Base-by-base conservation (phyloP, 1,284 basidiomycete genomes). In the Cutaneotrichosporon arboriforme region DNA sequence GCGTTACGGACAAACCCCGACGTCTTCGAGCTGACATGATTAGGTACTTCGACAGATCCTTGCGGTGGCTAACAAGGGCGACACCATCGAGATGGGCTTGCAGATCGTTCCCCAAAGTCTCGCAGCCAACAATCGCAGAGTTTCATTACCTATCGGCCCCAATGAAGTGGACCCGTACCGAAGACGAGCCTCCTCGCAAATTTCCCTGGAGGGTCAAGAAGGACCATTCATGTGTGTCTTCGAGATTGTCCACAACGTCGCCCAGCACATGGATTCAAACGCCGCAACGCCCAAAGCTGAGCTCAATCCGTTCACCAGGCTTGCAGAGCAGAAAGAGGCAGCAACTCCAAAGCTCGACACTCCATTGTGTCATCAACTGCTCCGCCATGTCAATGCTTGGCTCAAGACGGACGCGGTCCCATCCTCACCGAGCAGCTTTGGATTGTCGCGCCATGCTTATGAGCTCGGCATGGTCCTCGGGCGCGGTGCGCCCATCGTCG, bases 11-110 rank as follows among this genome's bases (percentile, higher is more conserved):
- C n/a, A n/a, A n/a, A n/a, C 1, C 13, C 3, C 12, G 9, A 8
- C 9, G 8, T 12, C 22, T 8, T 15, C 21, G 14, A 13, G 18
- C 18, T 20, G 8, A 18, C 37, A 10, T 31, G 12, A 26, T 26
- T 9, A 96, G 90, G 80, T 93, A 52, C 73, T 92, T 41, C 86
- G 90, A 18, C 91, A 93, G 78, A 80, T 94, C 39, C 76, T 96
- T 31, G 77, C 78, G 33, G 83, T 84, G 26, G 79, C 88, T 4
- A 75, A 76, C 45, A 76, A 72, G 41, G 88, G 88, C 4, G 90
- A 93, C 65, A 85, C 86, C n/a, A 81, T 97, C 47, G 90, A 94
- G 66, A 76, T 96, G 45, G 90, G 91, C 4, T 80, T 96, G n/a
- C 83, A 84, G 60, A 78, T 90, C 49, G 77, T 79, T 2, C 70